phyloP scores from a whole-genome alignment of 805 yeast species.

The Myxozyma kluyveri region DNA sequence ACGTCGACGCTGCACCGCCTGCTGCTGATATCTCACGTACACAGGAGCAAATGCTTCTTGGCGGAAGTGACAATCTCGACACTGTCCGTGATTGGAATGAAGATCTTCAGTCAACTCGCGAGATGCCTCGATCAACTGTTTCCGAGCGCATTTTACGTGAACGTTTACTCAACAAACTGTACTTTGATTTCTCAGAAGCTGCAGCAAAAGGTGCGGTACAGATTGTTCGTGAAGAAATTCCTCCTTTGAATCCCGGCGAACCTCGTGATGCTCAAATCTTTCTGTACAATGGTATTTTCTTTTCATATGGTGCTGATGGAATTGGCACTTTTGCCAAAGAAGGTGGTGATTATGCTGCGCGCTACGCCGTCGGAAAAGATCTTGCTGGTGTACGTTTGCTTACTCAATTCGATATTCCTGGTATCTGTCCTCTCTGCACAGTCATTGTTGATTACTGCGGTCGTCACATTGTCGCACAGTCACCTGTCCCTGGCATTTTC shows the following conservation, averaged over 20 bases:
- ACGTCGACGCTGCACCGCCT: slow-evolving; percentile 35
- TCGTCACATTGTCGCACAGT: slow-evolving; percentile 82
- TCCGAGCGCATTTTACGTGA: slow-evolving; percentile 74
- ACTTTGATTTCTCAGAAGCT: slow-evolving; percentile 70
- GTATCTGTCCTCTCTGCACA: slow-evolving; percentile 70
- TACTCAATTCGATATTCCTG: slow-evolving; percentile 61
- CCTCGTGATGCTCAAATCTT: slow-evolving; percentile 59
- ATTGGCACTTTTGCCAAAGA: slow-evolving; percentile 61
- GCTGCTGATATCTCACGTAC: slow-evolving; percentile 59
- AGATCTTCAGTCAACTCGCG: slow-evolving; percentile 79
- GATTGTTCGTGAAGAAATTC: slow-evolving; percentile 67
- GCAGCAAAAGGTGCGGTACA: slow-evolving; percentile 79
- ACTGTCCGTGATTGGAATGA: slow-evolving; percentile 80
- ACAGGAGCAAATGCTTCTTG: slow-evolving; percentile 53
- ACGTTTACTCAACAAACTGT: slow-evolving; percentile 63
- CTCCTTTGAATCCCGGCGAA: slow-evolving; percentile 80
- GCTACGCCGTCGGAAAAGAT: slow-evolving; percentile 77
- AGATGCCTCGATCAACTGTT: slow-evolving; percentile 55
- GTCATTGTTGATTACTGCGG: slow-evolving; percentile 90
- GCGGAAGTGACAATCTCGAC: slow-evolving; percentile 61
- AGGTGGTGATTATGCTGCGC: slow-evolving; percentile 85
- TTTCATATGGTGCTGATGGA: slow-evolving; percentile 70
- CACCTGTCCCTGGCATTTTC: slow-evolving; percentile 92
- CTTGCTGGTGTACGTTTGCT: slow-evolving; percentile 66
- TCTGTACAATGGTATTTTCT: slow-evolving; percentile 80